These are phyloP conservation scores for Fusarium sp. DNA, from an alignment of 2,329 filamentous ascomycete species.

Conservation along the genomic window DNA sequence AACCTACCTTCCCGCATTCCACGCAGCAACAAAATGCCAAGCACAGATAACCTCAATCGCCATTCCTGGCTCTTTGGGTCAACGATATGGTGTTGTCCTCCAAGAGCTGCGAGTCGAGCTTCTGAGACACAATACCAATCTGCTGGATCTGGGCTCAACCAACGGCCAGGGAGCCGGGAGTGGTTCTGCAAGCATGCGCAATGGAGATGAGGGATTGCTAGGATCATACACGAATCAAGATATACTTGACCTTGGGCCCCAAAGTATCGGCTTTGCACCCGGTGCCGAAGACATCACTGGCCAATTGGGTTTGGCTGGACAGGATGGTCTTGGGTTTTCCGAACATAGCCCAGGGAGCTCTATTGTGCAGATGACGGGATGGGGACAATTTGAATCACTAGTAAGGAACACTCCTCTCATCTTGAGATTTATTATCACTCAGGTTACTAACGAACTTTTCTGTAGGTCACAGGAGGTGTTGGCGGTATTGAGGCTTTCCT, in stretches of 20 bases:
- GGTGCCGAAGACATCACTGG: background rate
- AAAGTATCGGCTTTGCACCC: background rate
- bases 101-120: constrained; percentile 50
- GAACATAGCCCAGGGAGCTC: constrained; percentile 3
- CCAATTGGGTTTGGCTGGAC: background rate
- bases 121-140: constrained; percentile 37
- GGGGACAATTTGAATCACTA: constrained; percentile 42
- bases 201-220: background rate
- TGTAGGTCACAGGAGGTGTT: constrained; percentile 29
- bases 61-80: constrained; percentile 52
- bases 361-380: constrained; percentile 26
- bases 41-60: constrained; percentile 53
- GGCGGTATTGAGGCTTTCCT: constrained; percentile 22
- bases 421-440: no score
- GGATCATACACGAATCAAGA: background rate
- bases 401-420: background rate
- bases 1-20: constrained; percentile 48
- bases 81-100: constrained; percentile 57
- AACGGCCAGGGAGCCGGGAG: background rate
- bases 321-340: constrained; percentile 6
- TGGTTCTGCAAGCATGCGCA: background rate
- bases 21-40: constrained; percentile 55
- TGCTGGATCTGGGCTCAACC: background rate
- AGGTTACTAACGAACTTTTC: background rate
- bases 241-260: background rate